Evolutionary conservation across 306 rosid genomes (phyloP).

Genomic region (Luffa aegyptiaca): DNA sequence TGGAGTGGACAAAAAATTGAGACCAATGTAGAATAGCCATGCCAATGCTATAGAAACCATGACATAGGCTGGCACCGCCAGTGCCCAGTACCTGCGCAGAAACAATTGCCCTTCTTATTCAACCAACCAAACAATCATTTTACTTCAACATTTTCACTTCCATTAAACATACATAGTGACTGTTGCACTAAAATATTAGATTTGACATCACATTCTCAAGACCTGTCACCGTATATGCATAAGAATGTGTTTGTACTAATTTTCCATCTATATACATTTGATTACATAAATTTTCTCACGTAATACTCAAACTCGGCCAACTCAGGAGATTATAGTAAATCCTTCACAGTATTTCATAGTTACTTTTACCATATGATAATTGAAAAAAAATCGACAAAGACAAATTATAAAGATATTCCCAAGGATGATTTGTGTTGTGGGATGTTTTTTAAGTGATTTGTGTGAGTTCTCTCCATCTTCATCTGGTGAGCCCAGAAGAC

Average conservation of each 20-base stretch:
- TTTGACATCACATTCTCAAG: not conserved
- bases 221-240: not conserved
- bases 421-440: not conserved
- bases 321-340: not conserved
- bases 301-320: not conserved
- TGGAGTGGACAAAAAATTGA: conserved; percentile 82
- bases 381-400: not conserved
- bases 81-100: conserved; percentile 71
- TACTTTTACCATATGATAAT: not conserved
- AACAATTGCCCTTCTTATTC: not conserved
- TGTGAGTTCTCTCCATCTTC: not conserved
- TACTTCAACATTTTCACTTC: not conserved
- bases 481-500: not conserved
- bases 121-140: not conserved
- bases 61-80: conserved; percentile 68
- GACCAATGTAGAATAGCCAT: conserved; percentile 66
- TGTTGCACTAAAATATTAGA: not conserved
- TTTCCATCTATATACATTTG: not conserved
- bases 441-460: not conserved
- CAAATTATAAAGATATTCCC: not conserved
- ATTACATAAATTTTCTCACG: not conserved
- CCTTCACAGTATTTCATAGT: not conserved
- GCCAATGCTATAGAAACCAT: conserved; percentile 54
- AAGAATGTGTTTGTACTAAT: not conserved
- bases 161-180: not conserved